These are phyloP conservation scores for Tetradesmus lagerheimii DNA, from an alignment of 139 green algal species.

Conservation along the genomic window DNA sequence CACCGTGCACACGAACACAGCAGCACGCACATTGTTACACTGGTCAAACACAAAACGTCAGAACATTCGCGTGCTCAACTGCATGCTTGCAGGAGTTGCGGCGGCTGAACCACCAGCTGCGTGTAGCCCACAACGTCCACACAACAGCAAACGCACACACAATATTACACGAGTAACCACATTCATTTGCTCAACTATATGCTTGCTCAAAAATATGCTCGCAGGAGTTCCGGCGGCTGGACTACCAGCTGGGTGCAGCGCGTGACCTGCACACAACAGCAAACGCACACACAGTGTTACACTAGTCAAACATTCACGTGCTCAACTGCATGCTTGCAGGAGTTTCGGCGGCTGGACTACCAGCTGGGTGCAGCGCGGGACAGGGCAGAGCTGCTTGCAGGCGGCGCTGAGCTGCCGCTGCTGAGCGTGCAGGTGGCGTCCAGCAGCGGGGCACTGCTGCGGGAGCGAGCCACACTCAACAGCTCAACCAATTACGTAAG, in stretches of 20 bases:
- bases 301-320: neutral
- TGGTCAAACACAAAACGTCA: no score
- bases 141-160: neutral
- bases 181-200: no score
- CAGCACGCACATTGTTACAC: no score
- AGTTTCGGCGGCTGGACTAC: slow-evolving; percentile 82
- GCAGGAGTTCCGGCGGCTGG: slow-evolving; percentile 85
- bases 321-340: slow-evolving; percentile 57
- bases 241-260: slow-evolving; percentile 63
- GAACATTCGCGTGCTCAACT: no score
- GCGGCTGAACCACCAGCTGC: slow-evolving; percentile 70
- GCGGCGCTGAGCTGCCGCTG: slow-evolving; percentile 55
- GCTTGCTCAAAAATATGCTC: neutral
- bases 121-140: slow-evolving; percentile 40
- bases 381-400: slow-evolving; percentile 78
- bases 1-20: no score
- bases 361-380: slow-evolving; percentile 76
- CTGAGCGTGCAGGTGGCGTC: slow-evolving; percentile 57
- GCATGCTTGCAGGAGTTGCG: slow-evolving; percentile 83
- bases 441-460: slow-evolving; percentile 76
- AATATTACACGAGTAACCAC: neutral
- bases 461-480: slow-evolving; percentile 82
- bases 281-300: neutral
- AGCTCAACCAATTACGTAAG: slow-evolving; percentile 61
- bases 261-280: neutral